Base-by-base conservation (phyloP, 2,329 filamentous ascomycete genomes). In the Aspergillus sp. region DNA sequence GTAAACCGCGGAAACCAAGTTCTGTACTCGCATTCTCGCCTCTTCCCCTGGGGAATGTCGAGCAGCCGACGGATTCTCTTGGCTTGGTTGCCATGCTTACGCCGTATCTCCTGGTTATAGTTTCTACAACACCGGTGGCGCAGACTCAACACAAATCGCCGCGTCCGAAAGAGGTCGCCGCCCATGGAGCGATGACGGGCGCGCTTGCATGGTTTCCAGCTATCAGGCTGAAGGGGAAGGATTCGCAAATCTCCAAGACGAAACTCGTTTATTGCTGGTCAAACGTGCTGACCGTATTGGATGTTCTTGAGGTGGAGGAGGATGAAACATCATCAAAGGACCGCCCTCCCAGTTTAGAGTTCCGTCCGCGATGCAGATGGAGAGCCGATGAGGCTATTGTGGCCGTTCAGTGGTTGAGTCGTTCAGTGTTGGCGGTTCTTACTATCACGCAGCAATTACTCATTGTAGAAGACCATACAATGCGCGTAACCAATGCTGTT, bases 211-310 rank as follows among this genome's bases (percentile, higher is more conserved):
- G 95, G 95, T 99, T 99, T 70, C 95, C 95, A 2, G 92, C 93
- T 2, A 95, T 99, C 46, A 95, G 90, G 69, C 80, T 99, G 44
- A 98, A 98, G 73, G 84, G 86, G 15, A 84, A 86, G 9, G 87
- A 91, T 61, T 79, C 84, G 2, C 81, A 84, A 47, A 86, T 84
- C 0, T 86, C 86, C 5, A 89, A 86, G 66, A 84, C 87, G 7
- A 98, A 99, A 73, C 83, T 99, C 17, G 93, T 91, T 0, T 99
- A 99, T 77, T 97, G 93, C 74, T 99, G 95, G 95, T 98, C 95
- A 2, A 98, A 98, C 68, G 86, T 98, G n/a, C 78, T 99, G 63
- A 98, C 93, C 0, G 88, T 99, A 5, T 78, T 99, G 23, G 95
- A 99, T 62, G 86, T 98, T 11, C 87, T 93, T 52, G 89, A 95